Evolutionary conservation across 2,329 filamentous ascomycete genomes (phyloP).

Genomic region (Aspergillus puulaauensis): DNA sequence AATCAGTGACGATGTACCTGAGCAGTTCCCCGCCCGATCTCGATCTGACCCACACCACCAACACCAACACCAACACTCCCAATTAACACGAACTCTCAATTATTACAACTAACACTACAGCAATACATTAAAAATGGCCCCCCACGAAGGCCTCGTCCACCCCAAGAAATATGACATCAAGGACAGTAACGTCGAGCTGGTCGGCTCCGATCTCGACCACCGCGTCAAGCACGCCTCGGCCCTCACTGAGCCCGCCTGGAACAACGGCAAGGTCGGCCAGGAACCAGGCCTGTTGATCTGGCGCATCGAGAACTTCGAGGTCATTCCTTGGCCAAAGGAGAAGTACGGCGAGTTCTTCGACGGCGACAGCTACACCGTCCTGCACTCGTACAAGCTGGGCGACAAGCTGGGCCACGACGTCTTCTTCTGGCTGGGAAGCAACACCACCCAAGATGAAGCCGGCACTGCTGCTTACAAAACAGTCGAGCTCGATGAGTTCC

Average conservation of each 20-base stretch:
- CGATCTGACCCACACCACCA: too few relatives aligned
- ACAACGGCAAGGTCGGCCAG: slow-evolving; percentile 55
- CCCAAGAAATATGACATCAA: slow-evolving; percentile 65
- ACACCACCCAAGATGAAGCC: slow-evolving; percentile 68
- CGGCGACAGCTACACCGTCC: slow-evolving; percentile 67
- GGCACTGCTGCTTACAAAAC: slow-evolving; percentile 70
- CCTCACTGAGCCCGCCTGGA: slow-evolving; percentile 66
- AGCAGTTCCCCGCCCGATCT: too few relatives aligned
- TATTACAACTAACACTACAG: too few relatives aligned
- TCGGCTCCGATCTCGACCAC: slow-evolving; percentile 65
- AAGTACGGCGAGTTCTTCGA: slow-evolving; percentile 63
- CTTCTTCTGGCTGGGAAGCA: slow-evolving; percentile 68
- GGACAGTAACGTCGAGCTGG: slow-evolving; percentile 67
- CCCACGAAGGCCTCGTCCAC: slow-evolving; percentile 62
- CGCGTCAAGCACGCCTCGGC: slow-evolving; percentile 68
- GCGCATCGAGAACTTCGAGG: slow-evolving; percentile 68
- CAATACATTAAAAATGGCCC: slow-evolving; percentile 46
- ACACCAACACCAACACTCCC: too few relatives aligned
- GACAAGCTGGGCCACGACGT: slow-evolving; percentile 60
- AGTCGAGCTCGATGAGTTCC: slow-evolving; percentile 67
- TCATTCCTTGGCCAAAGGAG: slow-evolving; percentile 60
- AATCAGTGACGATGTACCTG: too few relatives aligned
- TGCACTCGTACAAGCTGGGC: slow-evolving; percentile 58
- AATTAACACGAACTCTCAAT: neutral
- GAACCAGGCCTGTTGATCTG: slow-evolving; percentile 59